Conservation (phyloP, 2,329 filamentous ascomycete genomes). For the Geoglossum cookeanum region DNA sequence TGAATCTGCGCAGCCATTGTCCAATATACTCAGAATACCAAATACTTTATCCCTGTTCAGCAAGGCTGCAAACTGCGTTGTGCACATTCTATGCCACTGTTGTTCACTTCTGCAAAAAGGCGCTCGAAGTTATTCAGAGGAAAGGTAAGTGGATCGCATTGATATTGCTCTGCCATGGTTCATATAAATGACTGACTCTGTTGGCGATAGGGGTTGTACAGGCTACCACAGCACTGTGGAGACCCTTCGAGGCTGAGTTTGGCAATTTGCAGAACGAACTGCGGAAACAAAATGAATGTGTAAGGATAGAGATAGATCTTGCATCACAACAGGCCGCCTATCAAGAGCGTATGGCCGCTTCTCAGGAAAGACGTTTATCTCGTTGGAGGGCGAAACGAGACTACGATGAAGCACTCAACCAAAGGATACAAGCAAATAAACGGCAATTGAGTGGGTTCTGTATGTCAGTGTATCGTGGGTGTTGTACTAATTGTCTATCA, state of each 20-base stretch:
- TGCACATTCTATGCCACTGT: conserved; percentile 10
- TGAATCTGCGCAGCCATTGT: conserved; percentile 8
- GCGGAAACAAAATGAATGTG: background rate
- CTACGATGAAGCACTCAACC: background rate
- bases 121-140: conserved; percentile 9
- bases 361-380: conserved; percentile 1
- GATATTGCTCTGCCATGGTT: background rate
- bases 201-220: conserved; percentile 6
- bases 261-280: conserved; percentile 4
- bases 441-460: background rate
- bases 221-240: conserved; percentile 6
- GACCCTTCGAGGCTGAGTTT: conserved; percentile 9
- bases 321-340: background rate
- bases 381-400: background rate
- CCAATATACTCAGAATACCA: conserved; percentile 10
- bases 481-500: background rate
- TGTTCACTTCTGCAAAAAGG: conserved; percentile 10
- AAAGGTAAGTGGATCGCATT: conserved; percentile 7
- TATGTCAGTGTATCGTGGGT: background rate
- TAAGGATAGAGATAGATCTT: background rate
- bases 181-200: background rate
- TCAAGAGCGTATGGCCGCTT: background rate
- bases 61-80: conserved; percentile 9
- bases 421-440: background rate
- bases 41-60: conserved; percentile 9